phyloP scores from a whole-genome alignment of 768 basidiomycete genomes.

The Omphalotus guepiniiformis region DNA sequence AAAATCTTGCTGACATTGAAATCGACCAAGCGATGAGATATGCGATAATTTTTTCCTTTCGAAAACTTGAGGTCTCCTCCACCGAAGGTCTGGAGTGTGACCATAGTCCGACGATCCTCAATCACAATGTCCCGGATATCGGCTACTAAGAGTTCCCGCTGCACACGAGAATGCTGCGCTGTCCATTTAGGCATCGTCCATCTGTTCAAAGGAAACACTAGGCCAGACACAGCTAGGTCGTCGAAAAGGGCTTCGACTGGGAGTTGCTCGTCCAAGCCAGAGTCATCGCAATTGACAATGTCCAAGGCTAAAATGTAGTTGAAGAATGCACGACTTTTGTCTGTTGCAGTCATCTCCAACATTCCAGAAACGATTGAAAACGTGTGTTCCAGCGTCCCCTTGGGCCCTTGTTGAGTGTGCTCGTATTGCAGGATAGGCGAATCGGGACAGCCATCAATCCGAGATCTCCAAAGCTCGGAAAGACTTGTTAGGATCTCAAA shows the following conservation, averaged over 20 bases:
- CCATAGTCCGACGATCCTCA: conserved; percentile 26
- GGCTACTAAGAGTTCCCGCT: conserved; percentile 33
- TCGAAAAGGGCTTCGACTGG: conserved; percentile 48
- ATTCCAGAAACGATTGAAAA: conserved; percentile 40
- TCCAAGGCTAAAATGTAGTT: conserved; percentile 43
- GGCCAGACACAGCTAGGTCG: conserved; percentile 42
- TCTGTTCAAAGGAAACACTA: conserved; percentile 39
- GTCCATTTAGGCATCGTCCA: conserved; percentile 35
- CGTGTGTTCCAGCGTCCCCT: conserved; percentile 26
- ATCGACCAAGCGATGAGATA: conserved; percentile 48
- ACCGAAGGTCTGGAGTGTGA: conserved; percentile 37
- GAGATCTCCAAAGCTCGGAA: conserved; percentile 41
- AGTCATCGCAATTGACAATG: conserved; percentile 16
- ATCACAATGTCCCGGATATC: conserved; percentile 37
- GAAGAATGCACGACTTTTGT: conserved; percentile 38
- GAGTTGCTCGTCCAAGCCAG: conserved; percentile 21
- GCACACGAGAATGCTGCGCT: conserved; percentile 33
- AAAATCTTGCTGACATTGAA: conserved; percentile 48
- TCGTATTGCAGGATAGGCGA: conserved; percentile 41
- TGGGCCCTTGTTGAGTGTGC: conserved; percentile 19
- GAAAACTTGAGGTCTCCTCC: conserved; percentile 24
- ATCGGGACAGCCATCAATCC: conserved; percentile 47
- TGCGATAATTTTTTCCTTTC: conserved; percentile 34
- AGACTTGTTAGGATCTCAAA: conserved; percentile 46
- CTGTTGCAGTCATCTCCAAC: conserved; percentile 35